A percentile compares a stretch with the other conserved stretches of the same genome.
phyloP scores from a whole-genome alignment of 352 stramenopile species.

The Pythium pyrilobum region DNA sequence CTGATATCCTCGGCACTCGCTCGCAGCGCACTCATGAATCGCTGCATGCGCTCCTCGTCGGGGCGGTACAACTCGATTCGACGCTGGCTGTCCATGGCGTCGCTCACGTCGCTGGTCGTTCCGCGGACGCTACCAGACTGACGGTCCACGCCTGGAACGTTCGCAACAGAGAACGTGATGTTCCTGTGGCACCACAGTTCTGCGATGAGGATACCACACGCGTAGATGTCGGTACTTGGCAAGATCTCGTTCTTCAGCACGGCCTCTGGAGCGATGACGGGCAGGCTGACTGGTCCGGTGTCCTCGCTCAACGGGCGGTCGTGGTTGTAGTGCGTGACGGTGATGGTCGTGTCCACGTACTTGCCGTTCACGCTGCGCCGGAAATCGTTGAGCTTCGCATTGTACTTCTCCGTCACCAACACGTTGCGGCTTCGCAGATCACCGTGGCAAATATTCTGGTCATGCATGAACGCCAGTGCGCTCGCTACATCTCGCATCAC shows the following conservation, averaged over 20 bases:
- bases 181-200: conserved; percentile 53
- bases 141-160: conserved; percentile 19
- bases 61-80: conserved; percentile 2
- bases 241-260: conserved; percentile 28
- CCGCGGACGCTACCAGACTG: neutral
- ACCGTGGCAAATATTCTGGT: conserved; percentile 41
- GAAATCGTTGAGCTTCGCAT: conserved; percentile 59
- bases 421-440: conserved; percentile 71
- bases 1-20: conserved; percentile 11
- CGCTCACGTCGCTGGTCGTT: neutral
- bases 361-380: conserved; percentile 30
- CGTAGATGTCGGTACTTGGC: conserved; percentile 47
- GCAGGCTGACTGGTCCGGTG: conserved; percentile 15
- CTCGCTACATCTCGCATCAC: conserved; percentile 54
- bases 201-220: conserved; percentile 44
- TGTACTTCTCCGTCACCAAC: conserved; percentile 45
- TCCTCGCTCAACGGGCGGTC: neutral
- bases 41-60: conserved; percentile 33
- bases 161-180: conserved; percentile 25
- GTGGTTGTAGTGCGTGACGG: conserved; percentile 1
- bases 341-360: conserved; percentile 18
- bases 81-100: conserved; percentile 2
- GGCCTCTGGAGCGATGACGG: conserved; percentile 44
- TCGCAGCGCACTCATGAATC: conserved; percentile 48
- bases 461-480: conserved; percentile 51